These are phyloP conservation scores for Periconia macrospinosa DNA, from an alignment of 2,329 filamentous ascomycete genomes.

Conservation along the genomic window DNA sequence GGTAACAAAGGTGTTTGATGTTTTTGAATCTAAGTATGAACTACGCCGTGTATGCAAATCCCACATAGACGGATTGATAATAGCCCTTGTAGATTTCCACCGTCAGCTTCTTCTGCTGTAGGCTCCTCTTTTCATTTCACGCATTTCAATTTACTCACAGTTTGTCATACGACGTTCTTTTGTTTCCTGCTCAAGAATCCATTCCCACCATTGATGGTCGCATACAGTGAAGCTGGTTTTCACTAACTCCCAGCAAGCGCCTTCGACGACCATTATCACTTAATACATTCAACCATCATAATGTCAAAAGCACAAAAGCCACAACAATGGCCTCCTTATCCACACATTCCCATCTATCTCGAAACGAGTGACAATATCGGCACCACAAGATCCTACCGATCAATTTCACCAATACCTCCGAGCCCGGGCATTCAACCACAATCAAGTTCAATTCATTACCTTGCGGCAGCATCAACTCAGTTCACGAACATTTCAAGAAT, in stretches of 20 bases:
- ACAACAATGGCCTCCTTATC: constrained; percentile 21
- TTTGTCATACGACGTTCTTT: too few species aligned
- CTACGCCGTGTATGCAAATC: constrained; percentile 12
- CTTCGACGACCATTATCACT: background rate
- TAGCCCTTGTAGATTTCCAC: constrained; percentile 15
- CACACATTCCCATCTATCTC: constrained; percentile 28
- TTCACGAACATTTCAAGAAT: constrained; percentile 1
- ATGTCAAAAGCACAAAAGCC: constrained; percentile 10
- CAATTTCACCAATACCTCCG: constrained; percentile 23
- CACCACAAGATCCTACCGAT: constrained; percentile 17
- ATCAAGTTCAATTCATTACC: constrained; percentile 1
- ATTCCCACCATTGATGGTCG: too few species aligned
- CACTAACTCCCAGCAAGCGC: constrained; percentile 21
- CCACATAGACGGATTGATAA: constrained; percentile 16
- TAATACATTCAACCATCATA: background rate
- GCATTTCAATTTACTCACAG: too few species aligned
- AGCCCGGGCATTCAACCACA: constrained; percentile 15
- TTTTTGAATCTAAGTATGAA: constrained; percentile 24
- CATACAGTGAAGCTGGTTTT: constrained; percentile 2
- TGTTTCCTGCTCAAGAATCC: too few species aligned
- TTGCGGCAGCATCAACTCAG: constrained; percentile 4
- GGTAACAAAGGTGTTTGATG: constrained; percentile 24
- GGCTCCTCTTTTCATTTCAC: too few species aligned
- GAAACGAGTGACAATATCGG: constrained; percentile 18
- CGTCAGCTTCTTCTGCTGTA: constrained; percentile 11